phyloP scores from a whole-genome alignment of 2,329 filamentous ascomycete genomes.

The Talaromyces sp. region DNA sequence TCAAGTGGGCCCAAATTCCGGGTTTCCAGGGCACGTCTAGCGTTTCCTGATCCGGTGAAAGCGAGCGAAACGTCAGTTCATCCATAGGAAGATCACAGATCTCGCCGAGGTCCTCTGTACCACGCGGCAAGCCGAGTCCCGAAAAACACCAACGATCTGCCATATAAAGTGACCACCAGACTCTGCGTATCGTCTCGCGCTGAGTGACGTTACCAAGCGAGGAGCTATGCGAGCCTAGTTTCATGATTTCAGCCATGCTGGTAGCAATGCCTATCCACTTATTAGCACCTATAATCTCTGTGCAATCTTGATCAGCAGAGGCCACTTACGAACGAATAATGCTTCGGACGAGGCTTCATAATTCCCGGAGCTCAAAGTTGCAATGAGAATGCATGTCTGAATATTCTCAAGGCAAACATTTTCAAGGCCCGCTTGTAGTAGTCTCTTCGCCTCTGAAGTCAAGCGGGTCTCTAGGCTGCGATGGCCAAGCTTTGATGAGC shows the following conservation, averaged over 20 bases:
- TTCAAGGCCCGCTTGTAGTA: not conserved
- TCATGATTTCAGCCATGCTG: not conserved
- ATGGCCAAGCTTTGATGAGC: not conserved
- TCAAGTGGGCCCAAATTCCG: not conserved
- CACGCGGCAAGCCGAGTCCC: not conserved
- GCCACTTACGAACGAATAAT: not conserved
- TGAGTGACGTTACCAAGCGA: not conserved
- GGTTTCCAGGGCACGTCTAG: not conserved
- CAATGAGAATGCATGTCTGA: not conserved
- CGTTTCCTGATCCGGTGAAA: not conserved
- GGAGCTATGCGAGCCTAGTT: not conserved
- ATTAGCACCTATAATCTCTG: not conserved
- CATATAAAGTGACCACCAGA: not conserved
- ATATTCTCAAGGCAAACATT: not conserved
- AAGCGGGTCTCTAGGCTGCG: not conserved
- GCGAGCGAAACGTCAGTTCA: not conserved
- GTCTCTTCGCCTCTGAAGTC: not conserved
- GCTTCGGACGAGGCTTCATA: not conserved
- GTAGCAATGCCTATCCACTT: not conserved
- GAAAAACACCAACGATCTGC: constrained; percentile 1
- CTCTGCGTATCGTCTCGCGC: not conserved
- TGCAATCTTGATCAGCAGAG: not conserved
- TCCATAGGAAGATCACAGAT: not conserved
- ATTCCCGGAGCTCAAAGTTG: not conserved
- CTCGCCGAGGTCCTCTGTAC: not conserved